Base-by-base conservation (phyloP, 305 asterid genomes). In the Solanum chacoense region DNA sequence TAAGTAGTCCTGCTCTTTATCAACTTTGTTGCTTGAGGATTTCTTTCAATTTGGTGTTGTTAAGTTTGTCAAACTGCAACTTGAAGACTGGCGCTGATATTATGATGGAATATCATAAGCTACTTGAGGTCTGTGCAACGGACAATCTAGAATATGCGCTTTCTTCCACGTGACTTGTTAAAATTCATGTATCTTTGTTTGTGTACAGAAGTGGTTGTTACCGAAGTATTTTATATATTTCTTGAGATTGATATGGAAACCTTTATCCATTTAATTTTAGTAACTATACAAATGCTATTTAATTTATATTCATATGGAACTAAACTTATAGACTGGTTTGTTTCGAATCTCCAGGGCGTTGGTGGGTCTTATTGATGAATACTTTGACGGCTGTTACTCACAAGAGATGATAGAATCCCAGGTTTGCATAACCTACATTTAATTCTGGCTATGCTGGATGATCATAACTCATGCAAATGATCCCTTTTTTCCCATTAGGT, bases 361-460 rank as follows among this genome's bases (percentile, higher is more conserved):
- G 95, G 96, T 94, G 89, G 99, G 98, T 85, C 88, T 96, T 86
- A 93, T 95, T 78, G 99, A 96, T 90, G 98, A 96, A 92, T 95
- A 95, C 91, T 96, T 96, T 91, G 98, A 94, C 86, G 98, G 95
- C 79, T 96, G 93, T 92, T 96, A 93, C 93, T 94, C 99, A 42
- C 95, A 93, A 87, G 99, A 95, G 90, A 96, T 96, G 99, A 93
- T 90, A 90, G 99, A 96, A 92, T 96, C 99, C 87, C 98, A 96
- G 97, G 99, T 96, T 88, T 85, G 93, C 81, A 36, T 90, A 92
- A 75, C 87, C 86, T 85, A 86, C 35, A 78, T 38, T 88, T 90
- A 37, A 71, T 81, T 85, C 38, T 83, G 32, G 38, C 79, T 80
- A 29, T 86, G 72, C 87, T 71, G 40, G 72, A 81, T 89, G 81